Conservation (phyloP, 176 grass and related monocot genomes). For the Ensete ventricosum region DNA sequence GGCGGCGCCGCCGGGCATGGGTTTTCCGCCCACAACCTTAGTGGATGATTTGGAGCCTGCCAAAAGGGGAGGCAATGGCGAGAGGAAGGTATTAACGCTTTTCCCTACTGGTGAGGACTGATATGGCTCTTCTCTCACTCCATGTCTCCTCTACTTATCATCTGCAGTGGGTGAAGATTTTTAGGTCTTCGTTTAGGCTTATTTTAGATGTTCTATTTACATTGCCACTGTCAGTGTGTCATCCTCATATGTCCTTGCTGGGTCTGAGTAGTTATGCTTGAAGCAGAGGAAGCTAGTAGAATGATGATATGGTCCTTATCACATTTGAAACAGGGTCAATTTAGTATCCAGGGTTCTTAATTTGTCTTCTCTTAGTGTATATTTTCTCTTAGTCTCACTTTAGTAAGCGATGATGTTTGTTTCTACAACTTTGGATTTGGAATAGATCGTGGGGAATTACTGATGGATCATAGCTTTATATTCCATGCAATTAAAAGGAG, state of each 20-base stretch:
- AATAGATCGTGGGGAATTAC: too few relatives aligned
- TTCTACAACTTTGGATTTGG: neutral
- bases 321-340: neutral
- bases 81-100: constrained; percentile 12
- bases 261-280: neutral
- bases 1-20: neutral
- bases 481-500: neutral
- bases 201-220: neutral
- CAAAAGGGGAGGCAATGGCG: neutral
- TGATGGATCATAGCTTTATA: neutral
- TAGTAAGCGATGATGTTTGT: neutral
- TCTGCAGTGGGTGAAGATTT: neutral
- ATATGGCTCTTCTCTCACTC: neutral
- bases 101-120: constrained; percentile 14
- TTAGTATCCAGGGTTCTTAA: neutral
- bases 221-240: neutral
- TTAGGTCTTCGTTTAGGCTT: neutral
- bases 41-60: constrained; percentile 5
- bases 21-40: neutral
- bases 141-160: neutral
- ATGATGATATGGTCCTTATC: neutral
- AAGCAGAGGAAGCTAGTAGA: neutral
- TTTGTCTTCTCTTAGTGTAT: too few relatives aligned
- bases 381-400: neutral
- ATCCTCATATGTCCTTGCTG: neutral